A percentile compares a stretch with the other conserved stretches of the same genome.
These are phyloP conservation scores for Fusarium hainanense DNA, from an alignment of 2,329 filamentous ascomycete genomes.

Conservation along the genomic window DNA sequence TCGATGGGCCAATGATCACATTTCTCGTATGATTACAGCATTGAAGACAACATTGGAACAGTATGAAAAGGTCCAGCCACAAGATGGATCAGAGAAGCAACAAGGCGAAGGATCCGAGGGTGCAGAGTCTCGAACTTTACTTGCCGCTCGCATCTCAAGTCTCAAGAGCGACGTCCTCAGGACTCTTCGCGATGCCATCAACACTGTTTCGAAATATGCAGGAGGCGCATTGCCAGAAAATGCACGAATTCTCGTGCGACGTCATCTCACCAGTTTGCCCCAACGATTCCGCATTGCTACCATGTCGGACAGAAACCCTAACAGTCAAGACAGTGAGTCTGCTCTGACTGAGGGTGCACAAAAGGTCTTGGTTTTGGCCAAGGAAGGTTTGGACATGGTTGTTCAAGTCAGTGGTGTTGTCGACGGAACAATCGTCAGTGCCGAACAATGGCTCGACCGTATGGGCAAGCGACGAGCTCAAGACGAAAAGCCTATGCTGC, in stretches of 20 bases:
- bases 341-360: conserved; percentile 69
- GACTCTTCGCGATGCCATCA: conserved; percentile 82
- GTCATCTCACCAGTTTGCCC: conserved; percentile 85
- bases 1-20: conserved; percentile 82
- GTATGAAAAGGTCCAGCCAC: conserved; percentile 68
- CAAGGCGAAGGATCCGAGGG: conserved; percentile 12
- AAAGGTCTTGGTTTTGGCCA: conserved; percentile 84
- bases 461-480: conserved; percentile 63
- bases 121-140: conserved; percentile 51
- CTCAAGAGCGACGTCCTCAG: conserved; percentile 79
- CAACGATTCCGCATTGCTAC: conserved; percentile 82
- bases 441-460: conserved; percentile 89
- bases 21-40: conserved; percentile 78
- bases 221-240: conserved; percentile 93
- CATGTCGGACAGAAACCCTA: conserved; percentile 52
- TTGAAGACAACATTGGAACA: conserved; percentile 82
- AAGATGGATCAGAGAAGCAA: conserved; percentile 23
- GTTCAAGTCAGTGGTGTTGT: conserved; percentile 88
- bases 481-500: conserved; percentile 45
- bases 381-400: conserved; percentile 95
- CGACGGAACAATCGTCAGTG: conserved; percentile 88
- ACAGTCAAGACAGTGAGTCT: conserved; percentile 52
- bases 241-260: conserved; percentile 82
- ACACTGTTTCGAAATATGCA: conserved; percentile 87
- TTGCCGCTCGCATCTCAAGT: conserved; percentile 72